Evolutionary conservation across 2,329 filamentous ascomycete genomes (phyloP).

Genomic region (Diaporthe sp.): DNA sequence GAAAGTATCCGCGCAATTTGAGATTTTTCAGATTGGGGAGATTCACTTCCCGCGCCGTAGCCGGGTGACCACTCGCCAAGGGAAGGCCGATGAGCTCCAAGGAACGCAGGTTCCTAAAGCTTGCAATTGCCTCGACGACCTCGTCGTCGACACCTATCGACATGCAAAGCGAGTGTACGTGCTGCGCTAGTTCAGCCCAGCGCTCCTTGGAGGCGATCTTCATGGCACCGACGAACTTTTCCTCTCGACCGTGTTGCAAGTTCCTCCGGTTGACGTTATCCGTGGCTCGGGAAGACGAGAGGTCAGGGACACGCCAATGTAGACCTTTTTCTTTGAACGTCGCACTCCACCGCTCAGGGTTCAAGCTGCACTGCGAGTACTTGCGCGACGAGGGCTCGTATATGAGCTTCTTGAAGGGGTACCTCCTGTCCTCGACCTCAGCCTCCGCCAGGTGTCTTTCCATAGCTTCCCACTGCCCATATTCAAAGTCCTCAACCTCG

Average conservation of each 20-base stretch:
- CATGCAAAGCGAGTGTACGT: neutral
- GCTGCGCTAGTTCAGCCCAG: neutral
- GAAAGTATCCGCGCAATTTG: neutral
- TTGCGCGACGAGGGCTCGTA: constrained; percentile 1
- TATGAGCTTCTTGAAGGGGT: constrained; percentile 8
- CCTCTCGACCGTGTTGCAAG: neutral
- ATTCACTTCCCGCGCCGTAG: neutral
- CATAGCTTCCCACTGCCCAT: neutral
- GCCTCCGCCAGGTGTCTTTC: neutral
- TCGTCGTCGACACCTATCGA: constrained; percentile 7
- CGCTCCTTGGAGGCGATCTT: neutral
- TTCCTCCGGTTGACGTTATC: neutral
- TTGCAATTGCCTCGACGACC: neutral
- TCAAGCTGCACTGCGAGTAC: neutral
- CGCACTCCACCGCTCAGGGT: neutral
- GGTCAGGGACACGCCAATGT: neutral
- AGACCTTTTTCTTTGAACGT: neutral
- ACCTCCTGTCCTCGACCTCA: neutral
- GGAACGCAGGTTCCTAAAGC: neutral
- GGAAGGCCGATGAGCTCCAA: neutral
- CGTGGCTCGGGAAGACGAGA: neutral
- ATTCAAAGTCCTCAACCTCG: neutral
- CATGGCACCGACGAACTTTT: constrained; percentile 4
- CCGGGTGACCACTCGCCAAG: neutral
- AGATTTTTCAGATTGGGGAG: neutral